These are phyloP conservation scores for Schizonepeta tenuifolia DNA, from an alignment of 257 asterid species.

Conservation along the genomic window DNA sequence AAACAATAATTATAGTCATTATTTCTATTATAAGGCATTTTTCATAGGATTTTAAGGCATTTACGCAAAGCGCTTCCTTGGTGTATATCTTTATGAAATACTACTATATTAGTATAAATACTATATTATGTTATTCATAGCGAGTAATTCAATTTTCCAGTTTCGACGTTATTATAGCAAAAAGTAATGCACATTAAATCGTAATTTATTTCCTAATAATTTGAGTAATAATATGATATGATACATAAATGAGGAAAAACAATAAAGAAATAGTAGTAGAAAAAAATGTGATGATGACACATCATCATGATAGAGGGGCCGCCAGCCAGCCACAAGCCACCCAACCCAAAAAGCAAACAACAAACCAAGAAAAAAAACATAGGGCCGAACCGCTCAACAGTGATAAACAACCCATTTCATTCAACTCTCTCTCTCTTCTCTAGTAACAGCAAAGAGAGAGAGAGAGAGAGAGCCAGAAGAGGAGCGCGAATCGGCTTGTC, in stretches of 20 bases:
- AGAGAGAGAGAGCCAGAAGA: constrained; percentile 2
- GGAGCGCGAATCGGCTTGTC: constrained; percentile 24
- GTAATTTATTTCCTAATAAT: not conserved
- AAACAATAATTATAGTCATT: too few species aligned
- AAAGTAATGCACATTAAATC: constrained; percentile 5
- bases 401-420: constrained; percentile 16
- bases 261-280: not conserved
- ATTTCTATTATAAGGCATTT: not conserved
- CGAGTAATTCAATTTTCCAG: not conserved
- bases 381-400: constrained; percentile 15
- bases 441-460: constrained; percentile 32
- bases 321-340: constrained; percentile 20
- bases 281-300: constrained; percentile 21
- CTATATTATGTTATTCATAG: not conserved
- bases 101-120: too few species aligned
- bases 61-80: not conserved
- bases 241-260: not conserved
- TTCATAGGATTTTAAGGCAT: not conserved
- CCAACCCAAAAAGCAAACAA: constrained; percentile 15
- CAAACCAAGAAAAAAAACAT: not conserved
- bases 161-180: not conserved
- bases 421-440: constrained; percentile 31
- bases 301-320: constrained; percentile 26
- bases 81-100: not conserved
- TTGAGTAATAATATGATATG: not conserved